Percentiles rank a stretch among this genome's conserved stretches.
Evolutionary conservation across 202 grass and related monocot species (phyloP).

Genomic region (Thinopyrum obtusiflorum): DNA sequence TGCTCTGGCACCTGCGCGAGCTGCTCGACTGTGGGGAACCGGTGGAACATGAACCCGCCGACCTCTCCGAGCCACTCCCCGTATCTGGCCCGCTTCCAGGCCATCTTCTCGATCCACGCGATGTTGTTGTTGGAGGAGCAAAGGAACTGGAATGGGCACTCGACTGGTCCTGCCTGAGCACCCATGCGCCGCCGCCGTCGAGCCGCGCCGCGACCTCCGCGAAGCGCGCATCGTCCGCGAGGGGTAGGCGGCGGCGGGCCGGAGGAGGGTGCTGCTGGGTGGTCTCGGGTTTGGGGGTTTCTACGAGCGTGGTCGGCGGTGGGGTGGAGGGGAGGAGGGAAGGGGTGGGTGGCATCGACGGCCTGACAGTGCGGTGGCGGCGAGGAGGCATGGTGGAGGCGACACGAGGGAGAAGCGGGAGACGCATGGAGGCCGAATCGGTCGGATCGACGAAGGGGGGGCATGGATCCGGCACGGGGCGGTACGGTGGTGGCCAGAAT

Average conservation of each 20-base stretch:
- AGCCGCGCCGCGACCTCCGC: slow-evolving; percentile 47
- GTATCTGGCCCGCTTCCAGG: slow-evolving; percentile 56
- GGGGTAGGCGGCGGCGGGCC: slow-evolving; percentile 39
- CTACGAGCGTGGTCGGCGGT: neutral
- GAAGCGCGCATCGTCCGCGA: slow-evolving; percentile 50
- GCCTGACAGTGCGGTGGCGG: slow-evolving; percentile 23
- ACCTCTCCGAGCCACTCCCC: slow-evolving; percentile 68
- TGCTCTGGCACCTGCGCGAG: slow-evolving; percentile 60
- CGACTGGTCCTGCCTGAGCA: slow-evolving; percentile 85
- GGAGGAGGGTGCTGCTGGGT: slow-evolving; percentile 3
- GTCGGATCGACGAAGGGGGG: too few relatives aligned
- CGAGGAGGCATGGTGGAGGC: slow-evolving; percentile 27
- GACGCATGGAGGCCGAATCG: too few relatives aligned
- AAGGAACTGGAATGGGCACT: slow-evolving; percentile 94
- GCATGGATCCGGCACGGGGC: too few relatives aligned
- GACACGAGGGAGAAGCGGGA: slow-evolving; percentile 28
- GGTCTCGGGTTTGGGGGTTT: slow-evolving; percentile 5
- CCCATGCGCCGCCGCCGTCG: slow-evolving; percentile 57
- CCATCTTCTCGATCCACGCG: slow-evolving; percentile 93
- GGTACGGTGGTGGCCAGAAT: too few relatives aligned
- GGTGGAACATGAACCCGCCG: slow-evolving; percentile 70
- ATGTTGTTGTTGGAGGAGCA: slow-evolving; percentile 99
- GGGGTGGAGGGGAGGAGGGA: slow-evolving; percentile 30
- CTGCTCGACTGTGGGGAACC: slow-evolving; percentile 68
- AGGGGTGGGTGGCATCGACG: neutral